Conservation (phyloP, 495 filamentous ascomycete species). For the Beverwykella pulmonaria region DNA sequence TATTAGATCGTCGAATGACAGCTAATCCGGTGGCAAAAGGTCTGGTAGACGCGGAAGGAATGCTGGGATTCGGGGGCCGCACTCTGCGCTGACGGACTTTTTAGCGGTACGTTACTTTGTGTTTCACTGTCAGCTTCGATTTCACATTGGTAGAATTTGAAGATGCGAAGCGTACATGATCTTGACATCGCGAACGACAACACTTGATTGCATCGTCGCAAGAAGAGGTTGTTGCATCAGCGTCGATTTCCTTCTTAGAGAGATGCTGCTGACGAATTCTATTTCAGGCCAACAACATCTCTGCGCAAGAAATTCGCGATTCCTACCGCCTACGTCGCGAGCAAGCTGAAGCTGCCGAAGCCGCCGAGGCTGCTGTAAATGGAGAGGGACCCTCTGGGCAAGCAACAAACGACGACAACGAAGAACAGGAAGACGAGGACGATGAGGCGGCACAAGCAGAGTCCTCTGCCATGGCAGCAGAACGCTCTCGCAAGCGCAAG, state of each 20-base stretch:
- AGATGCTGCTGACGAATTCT: neutral
- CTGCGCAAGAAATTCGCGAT: conserved; percentile 72
- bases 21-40: conserved; percentile 8
- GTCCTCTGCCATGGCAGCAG: conserved; percentile 51
- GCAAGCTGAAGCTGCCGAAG: conserved; percentile 33
- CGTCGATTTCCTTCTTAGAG: neutral
- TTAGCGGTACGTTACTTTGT: conserved; percentile 60
- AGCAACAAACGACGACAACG: conserved; percentile 16
- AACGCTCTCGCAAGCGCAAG: conserved; percentile 65
- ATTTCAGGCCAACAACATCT: conserved; percentile 79
- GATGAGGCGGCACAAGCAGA: conserved; percentile 44
- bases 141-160: neutral
- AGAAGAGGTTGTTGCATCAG: neutral
- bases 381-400: conserved; percentile 33
- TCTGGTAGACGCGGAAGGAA: conserved; percentile 19
- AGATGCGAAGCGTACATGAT: neutral
- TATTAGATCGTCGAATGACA: neutral
- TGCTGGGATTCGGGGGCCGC: conserved; percentile 63
- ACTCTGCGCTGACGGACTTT: conserved; percentile 81
- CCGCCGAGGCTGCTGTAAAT: conserved; percentile 16
- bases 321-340: conserved; percentile 54
- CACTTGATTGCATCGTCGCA: neutral
- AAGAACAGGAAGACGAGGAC: conserved; percentile 28
- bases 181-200: neutral
- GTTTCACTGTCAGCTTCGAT: neutral